phyloP scores from a whole-genome alignment of 345 rosid species.

The Streptanthus diversifolius region DNA sequence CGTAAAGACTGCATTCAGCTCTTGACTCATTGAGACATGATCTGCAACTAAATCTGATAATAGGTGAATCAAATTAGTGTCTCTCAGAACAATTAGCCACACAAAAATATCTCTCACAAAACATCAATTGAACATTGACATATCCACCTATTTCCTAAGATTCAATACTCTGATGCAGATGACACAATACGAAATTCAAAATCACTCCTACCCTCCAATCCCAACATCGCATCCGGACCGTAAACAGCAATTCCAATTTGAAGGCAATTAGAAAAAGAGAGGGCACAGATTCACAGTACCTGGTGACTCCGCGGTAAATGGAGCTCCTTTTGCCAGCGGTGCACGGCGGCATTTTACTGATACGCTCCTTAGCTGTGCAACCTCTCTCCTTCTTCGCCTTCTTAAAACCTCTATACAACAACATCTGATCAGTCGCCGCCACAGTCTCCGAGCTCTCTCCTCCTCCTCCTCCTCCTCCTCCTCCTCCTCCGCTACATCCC shows the following conservation, averaged over 20 bases:
- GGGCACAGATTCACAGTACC: conserved; percentile 37
- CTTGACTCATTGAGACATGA: not conserved
- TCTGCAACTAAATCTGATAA: not conserved
- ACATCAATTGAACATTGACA: not conserved
- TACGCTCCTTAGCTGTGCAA: conserved; percentile 97
- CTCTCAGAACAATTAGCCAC: not conserved
- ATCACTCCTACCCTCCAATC: not conserved
- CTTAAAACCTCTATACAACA: conserved; percentile 72
- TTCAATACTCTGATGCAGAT: not conserved
- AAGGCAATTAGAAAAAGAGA: not conserved
- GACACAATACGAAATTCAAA: conserved; percentile 10
- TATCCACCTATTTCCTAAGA: not conserved
- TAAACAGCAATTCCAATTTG: not conserved
- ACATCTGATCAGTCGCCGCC: conserved; percentile 74
- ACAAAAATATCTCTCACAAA: not conserved
- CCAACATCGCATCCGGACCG: not conserved
- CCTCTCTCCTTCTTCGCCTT: conserved; percentile 97
- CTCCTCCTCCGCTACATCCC: conserved; percentile 30
- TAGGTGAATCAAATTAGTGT: not conserved
- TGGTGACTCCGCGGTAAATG: conserved; percentile 98
- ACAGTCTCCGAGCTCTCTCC: conserved; percentile 69
- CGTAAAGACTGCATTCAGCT: not conserved
- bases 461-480: conserved; percentile 34
- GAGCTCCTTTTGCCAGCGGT: conserved; percentile 99
- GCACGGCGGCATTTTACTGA: conserved; percentile 96